Evolutionary conservation across 495 filamentous ascomycete species (phyloP), one percentile per base, ranked within the genome.

Genomic region (Hyphodiscus hymeniophilus): DNA sequence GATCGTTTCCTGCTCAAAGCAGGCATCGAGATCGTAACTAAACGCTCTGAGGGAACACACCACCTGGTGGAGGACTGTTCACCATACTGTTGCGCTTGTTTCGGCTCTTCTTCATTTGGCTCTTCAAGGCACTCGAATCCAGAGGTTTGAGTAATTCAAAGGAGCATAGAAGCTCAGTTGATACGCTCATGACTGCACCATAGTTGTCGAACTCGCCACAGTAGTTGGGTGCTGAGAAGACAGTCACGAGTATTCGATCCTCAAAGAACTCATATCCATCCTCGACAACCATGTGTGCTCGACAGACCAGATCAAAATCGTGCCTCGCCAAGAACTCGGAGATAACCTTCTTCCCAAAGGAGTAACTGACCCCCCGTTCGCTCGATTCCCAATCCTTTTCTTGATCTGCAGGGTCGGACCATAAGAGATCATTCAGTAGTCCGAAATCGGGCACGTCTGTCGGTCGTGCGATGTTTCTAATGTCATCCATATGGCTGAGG

Each of bases 161-260:
- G 64, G 89, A 95, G 67, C 92, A 99, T 6, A 99, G 76, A 34
- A 99, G 70, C 63, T 96, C 91, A 10, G 77, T 77, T 1, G 88
- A 94, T 12, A 99, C 92, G 8, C 90, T 94, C 92, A 99, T 99
- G 49, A 97, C 89, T 36, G 92, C 92, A 13, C 92, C 92, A 88
- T 92, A 97, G 47, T 99, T 99, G 62, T 99, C 92, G 58, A 99
- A 99, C 66, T 99, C 92, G 52, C 92, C 92, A 60, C 92, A 99
- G 61, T 99, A 99, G 58, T 98, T 99, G 18, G 92, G 92, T 21
- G 92, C 92, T 45, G 89, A 95, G 60, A 98, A 99, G 8, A 99
- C 92, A 0, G 92, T 99, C 42, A 99, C 92, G 22, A 99, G 67
- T 47, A 96, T 85, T 34, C 92, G 79, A 57, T 99, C 92, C 42